phyloP scores from a whole-genome alignment of 208 protist species.

The Leishmania braziliensis region DNA sequence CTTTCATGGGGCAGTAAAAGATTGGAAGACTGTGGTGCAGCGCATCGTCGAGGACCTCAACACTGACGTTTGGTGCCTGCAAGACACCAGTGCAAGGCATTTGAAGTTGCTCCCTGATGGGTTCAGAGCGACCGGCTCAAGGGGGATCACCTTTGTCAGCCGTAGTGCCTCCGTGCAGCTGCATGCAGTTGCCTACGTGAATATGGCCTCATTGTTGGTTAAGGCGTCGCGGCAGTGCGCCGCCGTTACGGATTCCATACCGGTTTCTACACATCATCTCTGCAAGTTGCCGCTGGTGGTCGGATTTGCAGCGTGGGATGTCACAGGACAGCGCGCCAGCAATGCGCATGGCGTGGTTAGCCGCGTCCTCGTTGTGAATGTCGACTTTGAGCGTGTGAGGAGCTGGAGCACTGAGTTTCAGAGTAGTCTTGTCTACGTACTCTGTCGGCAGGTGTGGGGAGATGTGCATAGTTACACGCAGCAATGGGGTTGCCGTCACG shows the following conservation, averaged over 20 bases:
- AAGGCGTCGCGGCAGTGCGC: background rate
- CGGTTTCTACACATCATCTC: constrained; percentile 11
- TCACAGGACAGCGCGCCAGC: background rate
- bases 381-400: constrained; percentile 14
- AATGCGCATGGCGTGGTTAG: background rate
- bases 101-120: constrained; percentile 9
- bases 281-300: constrained; percentile 10
- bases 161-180: constrained; percentile 1
- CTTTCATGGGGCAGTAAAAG: constrained; percentile 13
- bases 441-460: constrained; percentile 15
- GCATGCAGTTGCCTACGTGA: background rate
- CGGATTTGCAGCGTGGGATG: constrained; percentile 6
- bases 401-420: constrained; percentile 6
- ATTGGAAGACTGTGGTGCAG: background rate
- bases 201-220: constrained; percentile 2
- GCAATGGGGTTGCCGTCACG: constrained; percentile 21
- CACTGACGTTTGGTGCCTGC: constrained; percentile 26
- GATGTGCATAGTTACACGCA: background rate
- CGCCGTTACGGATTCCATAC: constrained; percentile 12
- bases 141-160: constrained; percentile 9
- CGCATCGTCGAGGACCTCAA: constrained; percentile 1
- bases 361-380: constrained; percentile 16
- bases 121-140: background rate
- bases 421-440: constrained; percentile 11
- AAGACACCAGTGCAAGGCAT: constrained; percentile 11